A percentile compares a stretch with the other conserved stretches of the same genome.
phyloP scores from a whole-genome alignment of 176 grass and related monocot genomes.

The Juncus inflexus region DNA sequence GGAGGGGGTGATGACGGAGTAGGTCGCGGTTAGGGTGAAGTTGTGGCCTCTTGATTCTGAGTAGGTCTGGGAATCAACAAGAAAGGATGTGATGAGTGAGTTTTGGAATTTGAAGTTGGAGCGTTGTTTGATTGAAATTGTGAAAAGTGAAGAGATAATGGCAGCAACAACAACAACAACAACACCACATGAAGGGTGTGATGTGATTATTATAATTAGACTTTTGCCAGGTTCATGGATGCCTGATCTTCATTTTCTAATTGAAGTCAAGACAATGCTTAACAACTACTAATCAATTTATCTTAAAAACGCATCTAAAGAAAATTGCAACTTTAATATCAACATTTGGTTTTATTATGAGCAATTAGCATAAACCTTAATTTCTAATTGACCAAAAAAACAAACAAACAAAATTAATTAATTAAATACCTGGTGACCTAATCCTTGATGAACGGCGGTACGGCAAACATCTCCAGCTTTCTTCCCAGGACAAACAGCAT shows the following conservation, averaged over 20 bases:
- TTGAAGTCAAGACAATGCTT: too few species aligned
- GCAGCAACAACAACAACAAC: background rate
- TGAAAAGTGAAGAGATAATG: background rate
- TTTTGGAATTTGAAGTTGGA: too few species aligned
- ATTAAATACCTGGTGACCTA: constrained; percentile 54
- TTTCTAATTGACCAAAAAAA: background rate
- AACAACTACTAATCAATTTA: too few species aligned
- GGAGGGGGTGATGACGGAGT: constrained; percentile 36
- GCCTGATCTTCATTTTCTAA: background rate
- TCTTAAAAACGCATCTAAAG: too few species aligned
- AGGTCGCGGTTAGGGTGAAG: constrained; percentile 76
- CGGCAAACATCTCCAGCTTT: constrained; percentile 78
- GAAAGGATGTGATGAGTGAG: background rate
- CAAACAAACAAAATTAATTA: background rate
- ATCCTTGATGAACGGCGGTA: constrained; percentile 57
- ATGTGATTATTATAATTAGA: background rate
- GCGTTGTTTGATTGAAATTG: background rate
- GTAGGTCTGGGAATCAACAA: constrained; percentile 54
- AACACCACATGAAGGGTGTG: background rate
- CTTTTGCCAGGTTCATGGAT: background rate
- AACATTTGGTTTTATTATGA: too few species aligned
- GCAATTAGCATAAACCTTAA: too few species aligned
- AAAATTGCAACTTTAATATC: too few species aligned
- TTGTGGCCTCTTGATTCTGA: constrained; percentile 83
- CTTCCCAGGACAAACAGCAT: constrained; percentile 91